Evolutionary conservation across 2,329 filamentous ascomycete genomes (phyloP).

Genomic region (Fusarium piperis): DNA sequence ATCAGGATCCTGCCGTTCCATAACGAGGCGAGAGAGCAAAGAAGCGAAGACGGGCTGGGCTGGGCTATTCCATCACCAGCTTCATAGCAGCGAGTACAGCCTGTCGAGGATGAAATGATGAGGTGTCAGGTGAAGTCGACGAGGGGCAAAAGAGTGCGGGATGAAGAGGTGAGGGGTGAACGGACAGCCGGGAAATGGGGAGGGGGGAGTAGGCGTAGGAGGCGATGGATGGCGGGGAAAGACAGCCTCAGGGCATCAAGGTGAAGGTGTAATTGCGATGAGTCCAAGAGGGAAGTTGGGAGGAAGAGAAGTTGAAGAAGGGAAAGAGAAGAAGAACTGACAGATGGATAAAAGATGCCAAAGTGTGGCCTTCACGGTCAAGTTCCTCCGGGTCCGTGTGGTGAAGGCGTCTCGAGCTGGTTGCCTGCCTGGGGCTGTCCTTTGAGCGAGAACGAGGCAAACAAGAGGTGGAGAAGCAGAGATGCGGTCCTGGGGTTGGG

Average conservation of each 20-base stretch:
- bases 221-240: slow-evolving; percentile 24
- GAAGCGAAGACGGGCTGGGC: slow-evolving; percentile 37
- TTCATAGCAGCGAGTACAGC: slow-evolving; percentile 34
- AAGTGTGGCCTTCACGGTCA: slow-evolving; percentile 21
- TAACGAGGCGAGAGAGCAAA: slow-evolving; percentile 54
- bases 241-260: slow-evolving; percentile 6
- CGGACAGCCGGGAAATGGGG: slow-evolving; percentile 41
- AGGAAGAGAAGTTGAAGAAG: slow-evolving; percentile 9
- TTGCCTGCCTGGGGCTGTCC: slow-evolving; percentile 28
- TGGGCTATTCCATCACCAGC: slow-evolving; percentile 43
- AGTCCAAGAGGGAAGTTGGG: slow-evolving; percentile 3
- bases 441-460: slow-evolving; percentile 6
- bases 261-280: slow-evolving; percentile 9
- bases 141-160: slow-evolving; percentile 37
- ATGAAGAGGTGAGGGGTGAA: slow-evolving; percentile 38
- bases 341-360: slow-evolving; percentile 19
- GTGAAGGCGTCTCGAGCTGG: slow-evolving; percentile 29
- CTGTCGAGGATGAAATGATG: slow-evolving; percentile 33
- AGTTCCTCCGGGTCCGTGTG: slow-evolving; percentile 24
- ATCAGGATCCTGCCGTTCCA: slow-evolving; percentile 58
- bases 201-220: slow-evolving; percentile 34
- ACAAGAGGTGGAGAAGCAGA: slow-evolving; percentile 12
- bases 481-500: slow-evolving; percentile 4
- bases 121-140: slow-evolving; percentile 35
- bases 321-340: slow-evolving; percentile 25